Percentiles rank a stretch among this genome's conserved stretches.
phyloP scores from a whole-genome alignment of 352 stramenopile species.

The Phytophthora vignae region DNA sequence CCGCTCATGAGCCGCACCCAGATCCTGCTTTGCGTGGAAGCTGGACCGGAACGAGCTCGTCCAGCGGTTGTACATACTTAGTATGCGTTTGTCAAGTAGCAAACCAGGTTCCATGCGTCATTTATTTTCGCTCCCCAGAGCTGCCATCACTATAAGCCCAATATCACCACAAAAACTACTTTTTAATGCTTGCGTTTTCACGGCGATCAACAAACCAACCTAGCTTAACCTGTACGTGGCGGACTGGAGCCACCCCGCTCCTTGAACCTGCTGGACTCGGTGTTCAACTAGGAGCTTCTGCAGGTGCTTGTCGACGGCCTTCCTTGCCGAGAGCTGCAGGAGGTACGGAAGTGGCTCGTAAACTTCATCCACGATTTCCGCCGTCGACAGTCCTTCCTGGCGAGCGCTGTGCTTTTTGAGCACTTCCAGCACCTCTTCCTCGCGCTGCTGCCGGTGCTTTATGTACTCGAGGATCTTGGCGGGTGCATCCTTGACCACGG shows the following conservation, averaged over 20 bases:
- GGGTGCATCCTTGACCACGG: slow-evolving; percentile 65
- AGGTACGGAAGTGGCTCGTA: slow-evolving; percentile 68
- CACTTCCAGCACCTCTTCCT: slow-evolving; percentile 66
- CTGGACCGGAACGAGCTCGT: slow-evolving; percentile 40
- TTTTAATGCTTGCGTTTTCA: slow-evolving; percentile 5
- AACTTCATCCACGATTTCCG: slow-evolving; percentile 60
- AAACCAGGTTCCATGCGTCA: slow-evolving; percentile 30
- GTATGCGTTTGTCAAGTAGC: slow-evolving; percentile 23
- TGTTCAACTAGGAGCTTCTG: slow-evolving; percentile 65
- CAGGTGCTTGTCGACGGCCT: slow-evolving; percentile 70
- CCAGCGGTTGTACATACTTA: slow-evolving; percentile 27
- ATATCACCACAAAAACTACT: slow-evolving; percentile 29
- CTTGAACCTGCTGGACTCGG: slow-evolving; percentile 35
- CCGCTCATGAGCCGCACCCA: slow-evolving; percentile 23
- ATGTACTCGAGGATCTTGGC: slow-evolving; percentile 85
- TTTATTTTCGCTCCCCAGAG: slow-evolving; percentile 35
- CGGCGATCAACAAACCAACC: slow-evolving; percentile 17
- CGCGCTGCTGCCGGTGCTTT: slow-evolving; percentile 72
- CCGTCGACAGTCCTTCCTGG: slow-evolving; percentile 34
- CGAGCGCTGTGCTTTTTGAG: slow-evolving; percentile 30
- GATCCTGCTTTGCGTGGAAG: slow-evolving; percentile 36
- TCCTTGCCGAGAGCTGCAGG: slow-evolving; percentile 57
- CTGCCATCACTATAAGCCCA: slow-evolving; percentile 33
- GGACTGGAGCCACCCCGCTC: slow-evolving; percentile 35
- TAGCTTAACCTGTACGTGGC: slow-evolving; percentile 46